phyloP scores from a whole-genome alignment of 2,329 filamentous ascomycete genomes.

The Camillea tinctor region DNA sequence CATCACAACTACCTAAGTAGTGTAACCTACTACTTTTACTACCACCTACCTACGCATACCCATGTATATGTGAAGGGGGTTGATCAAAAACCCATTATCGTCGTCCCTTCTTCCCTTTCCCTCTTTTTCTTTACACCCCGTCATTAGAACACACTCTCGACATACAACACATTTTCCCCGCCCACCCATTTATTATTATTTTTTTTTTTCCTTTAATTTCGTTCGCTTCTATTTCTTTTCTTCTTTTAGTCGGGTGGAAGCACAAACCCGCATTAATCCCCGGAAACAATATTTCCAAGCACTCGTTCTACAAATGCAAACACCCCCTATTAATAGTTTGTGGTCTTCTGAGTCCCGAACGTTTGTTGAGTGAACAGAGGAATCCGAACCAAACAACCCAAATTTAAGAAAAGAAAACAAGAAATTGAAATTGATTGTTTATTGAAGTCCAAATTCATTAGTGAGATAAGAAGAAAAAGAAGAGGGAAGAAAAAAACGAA shows the following conservation, averaged over 20 bases:
- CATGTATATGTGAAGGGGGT: not conserved
- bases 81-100: conserved; percentile 1
- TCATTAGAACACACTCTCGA: conserved; percentile 4
- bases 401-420: not conserved
- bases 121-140: not conserved
- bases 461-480: not conserved
- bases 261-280: not conserved
- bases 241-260: not conserved
- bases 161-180: conserved; percentile 14
- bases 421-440: too few relatives aligned
- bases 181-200: not conserved
- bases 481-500: not conserved
- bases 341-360: not conserved
- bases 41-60: not conserved
- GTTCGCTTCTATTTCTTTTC: conserved; percentile 12
- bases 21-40: conserved; percentile 1
- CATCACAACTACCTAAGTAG: conserved; percentile 11
- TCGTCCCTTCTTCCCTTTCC: conserved; percentile 7
- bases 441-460: not conserved
- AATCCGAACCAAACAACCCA: not conserved
- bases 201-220: conserved; percentile 10
- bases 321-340: not conserved
- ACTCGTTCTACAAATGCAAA: not conserved
- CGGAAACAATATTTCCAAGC: not conserved
- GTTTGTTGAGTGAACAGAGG: not conserved